phyloP scores from a whole-genome alignment of 1,139 yeast genomes.

The Saccharomycopsis hybrid region DNA sequence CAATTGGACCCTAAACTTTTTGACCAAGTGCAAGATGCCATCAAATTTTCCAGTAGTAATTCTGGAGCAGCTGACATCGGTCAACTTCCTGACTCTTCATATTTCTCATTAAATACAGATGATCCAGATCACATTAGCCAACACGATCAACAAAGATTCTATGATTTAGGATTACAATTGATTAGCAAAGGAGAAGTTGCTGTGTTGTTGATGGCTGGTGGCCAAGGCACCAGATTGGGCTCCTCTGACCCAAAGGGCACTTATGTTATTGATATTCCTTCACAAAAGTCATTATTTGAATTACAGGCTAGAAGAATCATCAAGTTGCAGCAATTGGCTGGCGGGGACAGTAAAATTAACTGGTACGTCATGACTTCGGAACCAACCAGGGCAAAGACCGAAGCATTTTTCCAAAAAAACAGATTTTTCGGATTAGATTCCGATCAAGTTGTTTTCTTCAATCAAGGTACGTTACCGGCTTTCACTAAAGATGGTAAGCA shows the following conservation, averaged over 20 bases:
- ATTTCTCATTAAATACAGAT: conserved; percentile 16
- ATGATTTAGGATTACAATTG: conserved; percentile 52
- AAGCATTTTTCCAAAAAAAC: conserved; percentile 54
- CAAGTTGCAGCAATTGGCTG: conserved; percentile 55
- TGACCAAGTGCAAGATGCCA: conserved; percentile 20
- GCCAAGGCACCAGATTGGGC: conserved; percentile 95
- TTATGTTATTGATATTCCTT: conserved; percentile 79
- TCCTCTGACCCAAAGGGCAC: conserved; percentile 91
- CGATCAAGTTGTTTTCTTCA: conserved; percentile 67
- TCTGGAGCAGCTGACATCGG: not conserved
- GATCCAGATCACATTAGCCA: conserved; percentile 13
- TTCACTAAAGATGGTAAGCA: conserved; percentile 64
- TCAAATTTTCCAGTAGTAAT: conserved; percentile 10
- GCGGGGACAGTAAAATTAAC: conserved; percentile 39
- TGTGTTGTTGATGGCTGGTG: conserved; percentile 92
- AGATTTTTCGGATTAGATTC: conserved; percentile 62
- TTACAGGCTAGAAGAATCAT: conserved; percentile 84
- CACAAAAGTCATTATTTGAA: conserved; percentile 78
- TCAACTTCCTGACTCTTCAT: conserved; percentile 15
- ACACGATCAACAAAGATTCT: conserved; percentile 7
- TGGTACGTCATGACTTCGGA: conserved; percentile 96
- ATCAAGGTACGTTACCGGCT: conserved; percentile 95
- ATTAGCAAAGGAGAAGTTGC: conserved; percentile 73
- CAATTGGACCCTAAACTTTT: conserved; percentile 17
- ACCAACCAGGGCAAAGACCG: conserved; percentile 81